Evolutionary conservation across 2,329 filamentous ascomycete species (phyloP).

Genomic region (Ophiosphaerella narmari): DNA sequence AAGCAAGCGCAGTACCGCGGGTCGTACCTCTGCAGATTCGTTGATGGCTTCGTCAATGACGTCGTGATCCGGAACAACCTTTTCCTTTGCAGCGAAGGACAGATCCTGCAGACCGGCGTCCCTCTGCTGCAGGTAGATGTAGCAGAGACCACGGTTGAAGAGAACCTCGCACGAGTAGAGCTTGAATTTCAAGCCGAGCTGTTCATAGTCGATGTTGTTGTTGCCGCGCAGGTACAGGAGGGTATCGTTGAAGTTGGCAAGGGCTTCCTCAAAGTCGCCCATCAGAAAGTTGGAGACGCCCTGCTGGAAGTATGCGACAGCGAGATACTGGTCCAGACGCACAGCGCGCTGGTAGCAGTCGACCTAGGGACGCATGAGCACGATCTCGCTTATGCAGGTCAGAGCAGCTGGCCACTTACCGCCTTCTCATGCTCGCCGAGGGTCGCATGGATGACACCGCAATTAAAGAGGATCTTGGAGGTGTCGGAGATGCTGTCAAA

Average conservation of each 20-base stretch:
- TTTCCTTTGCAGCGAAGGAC: slow-evolving; percentile 88
- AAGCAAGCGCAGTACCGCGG: not conserved
- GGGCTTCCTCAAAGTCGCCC: slow-evolving; percentile 94
- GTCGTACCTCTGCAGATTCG: slow-evolving; percentile 84
- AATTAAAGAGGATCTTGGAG: slow-evolving; percentile 98
- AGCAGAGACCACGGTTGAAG: slow-evolving; percentile 96
- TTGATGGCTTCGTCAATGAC: slow-evolving; percentile 97
- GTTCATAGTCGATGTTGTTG: slow-evolving; percentile 96
- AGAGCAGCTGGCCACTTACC: slow-evolving; percentile 59
- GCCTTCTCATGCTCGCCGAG: slow-evolving; percentile 95
- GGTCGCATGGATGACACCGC: slow-evolving; percentile 95
- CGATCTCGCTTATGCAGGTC: slow-evolving; percentile 4
- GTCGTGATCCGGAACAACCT: slow-evolving; percentile 93
- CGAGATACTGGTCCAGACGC: slow-evolving; percentile 89
- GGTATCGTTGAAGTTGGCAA: slow-evolving; percentile 99
- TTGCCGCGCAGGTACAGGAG: slow-evolving; percentile 93
- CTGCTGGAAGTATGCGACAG: slow-evolving; percentile 97
- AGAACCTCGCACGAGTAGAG: slow-evolving; percentile 96
- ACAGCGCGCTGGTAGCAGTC: slow-evolving; percentile 94
- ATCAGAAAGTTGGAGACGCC: slow-evolving; percentile 97
- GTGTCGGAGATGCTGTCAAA: slow-evolving; percentile 92
- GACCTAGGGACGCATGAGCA: slow-evolving; percentile 63
- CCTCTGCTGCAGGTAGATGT: slow-evolving; percentile 93
- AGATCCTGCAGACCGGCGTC: slow-evolving; percentile 91
- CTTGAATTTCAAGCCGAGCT: slow-evolving; percentile 93